Evolutionary conservation across 257 asterid genomes (phyloP), one percentile per base, ranked within the genome.

Genomic region (Primulina tabacum): DNA sequence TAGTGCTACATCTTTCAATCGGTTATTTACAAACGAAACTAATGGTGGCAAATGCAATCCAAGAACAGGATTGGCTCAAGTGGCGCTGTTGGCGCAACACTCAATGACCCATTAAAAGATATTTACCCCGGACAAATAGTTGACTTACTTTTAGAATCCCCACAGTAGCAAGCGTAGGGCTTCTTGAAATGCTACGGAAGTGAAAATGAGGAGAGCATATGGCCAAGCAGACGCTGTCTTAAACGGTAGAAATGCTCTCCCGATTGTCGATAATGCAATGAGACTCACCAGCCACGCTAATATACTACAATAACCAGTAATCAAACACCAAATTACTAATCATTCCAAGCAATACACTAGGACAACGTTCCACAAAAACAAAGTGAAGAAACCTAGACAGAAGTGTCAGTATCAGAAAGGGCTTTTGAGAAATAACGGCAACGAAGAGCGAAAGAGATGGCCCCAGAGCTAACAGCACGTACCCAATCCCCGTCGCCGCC

Each of bases 181-280:
- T 81, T 93, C 99, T 82, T 93, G 99, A 63, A 87, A 82, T 68
- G 83, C 86, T 56, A 93, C 96, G 2, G 99, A 90, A 40, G 90
- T 57, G 69, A 89, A 65, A 70, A 93, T 80, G 59, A 93, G 82
- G 63, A 90, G 69, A 0, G 79, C 79, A 52, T 76, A 83, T 24
- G 89, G 96, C 91, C 95, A 89, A 79, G 73, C 81, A 50, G 82
- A 70, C 65, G 81, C 72, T 62, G 89, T 78, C 73, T 81, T 67
- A 73, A 90, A 84, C 26, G 99, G 99, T 16, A 93, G 86, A 81
- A 93, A 89, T 47, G 90, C 90, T 75, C 97, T 86, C 99, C 97
- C 89, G 9, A 85, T 71, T 5, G 90, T 97, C 67, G 99, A 86
- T 75, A 93, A 53, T 21, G 87, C 90, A 40, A 90, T 93, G 74